Percentiles rank a stretch among this genome's conserved stretches.
These are phyloP conservation scores for Telfairia occidentalis DNA, from an alignment of 331 rosid genomes.

Conservation along the genomic window DNA sequence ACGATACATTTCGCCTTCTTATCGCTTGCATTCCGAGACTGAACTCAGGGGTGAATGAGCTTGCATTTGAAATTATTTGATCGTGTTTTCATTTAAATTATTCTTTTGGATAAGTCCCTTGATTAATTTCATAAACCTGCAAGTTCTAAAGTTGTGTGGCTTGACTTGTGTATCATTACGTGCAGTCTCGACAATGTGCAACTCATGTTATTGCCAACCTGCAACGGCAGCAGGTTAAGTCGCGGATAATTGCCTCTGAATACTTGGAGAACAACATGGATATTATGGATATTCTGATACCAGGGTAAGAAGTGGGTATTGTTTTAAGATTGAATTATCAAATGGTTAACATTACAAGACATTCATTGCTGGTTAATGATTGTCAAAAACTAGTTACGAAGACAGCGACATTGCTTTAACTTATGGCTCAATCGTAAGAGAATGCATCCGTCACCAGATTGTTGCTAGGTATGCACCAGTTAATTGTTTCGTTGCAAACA, in stretches of 20 bases:
- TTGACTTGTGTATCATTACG: slow-evolving; percentile 10
- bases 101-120: neutral
- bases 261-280: slow-evolving; percentile 71
- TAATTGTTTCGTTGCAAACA: neutral
- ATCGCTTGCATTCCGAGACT: slow-evolving; percentile 65
- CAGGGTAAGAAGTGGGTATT: slow-evolving; percentile 45
- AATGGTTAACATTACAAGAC: slow-evolving; percentile 1
- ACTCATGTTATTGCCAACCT: slow-evolving; percentile 93
- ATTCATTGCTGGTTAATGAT: neutral
- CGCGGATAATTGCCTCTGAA: slow-evolving; percentile 74
- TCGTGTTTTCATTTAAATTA: neutral
- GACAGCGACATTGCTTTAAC: slow-evolving; percentile 24
- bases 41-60: slow-evolving; percentile 68
- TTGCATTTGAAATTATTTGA: neutral
- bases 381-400: slow-evolving; percentile 26
- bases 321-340: slow-evolving; percentile 3
- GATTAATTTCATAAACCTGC: neutral
- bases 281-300: slow-evolving; percentile 60
- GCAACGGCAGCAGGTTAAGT: slow-evolving; percentile 77
- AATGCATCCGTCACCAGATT: slow-evolving; percentile 30
- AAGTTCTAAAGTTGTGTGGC: neutral
- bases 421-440: slow-evolving; percentile 30
- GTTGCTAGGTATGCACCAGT: slow-evolving; percentile 25
- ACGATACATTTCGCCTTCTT: slow-evolving; percentile 54
- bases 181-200: slow-evolving; percentile 79